Conservation (phyloP, 2,329 filamentous ascomycete genomes). For the Botrytis galanthina region DNA sequence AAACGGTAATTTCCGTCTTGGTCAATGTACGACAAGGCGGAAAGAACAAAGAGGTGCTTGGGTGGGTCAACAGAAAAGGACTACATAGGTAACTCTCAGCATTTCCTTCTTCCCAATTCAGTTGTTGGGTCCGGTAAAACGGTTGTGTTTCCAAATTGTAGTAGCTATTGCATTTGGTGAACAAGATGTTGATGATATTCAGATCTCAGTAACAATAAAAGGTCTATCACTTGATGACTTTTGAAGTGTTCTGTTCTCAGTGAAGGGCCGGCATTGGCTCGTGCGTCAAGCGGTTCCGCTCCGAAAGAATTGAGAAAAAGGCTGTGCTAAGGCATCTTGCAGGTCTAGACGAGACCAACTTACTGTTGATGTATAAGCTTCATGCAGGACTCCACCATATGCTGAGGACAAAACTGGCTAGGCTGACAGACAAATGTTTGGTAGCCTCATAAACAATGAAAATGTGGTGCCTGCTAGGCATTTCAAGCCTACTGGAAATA, state of each 20-base stretch:
- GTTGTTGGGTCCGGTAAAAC: not conserved
- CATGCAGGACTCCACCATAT: conserved; percentile 8
- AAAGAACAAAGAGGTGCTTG: conserved; percentile 7
- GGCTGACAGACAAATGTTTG: not conserved
- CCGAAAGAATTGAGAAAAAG: conserved; percentile 4
- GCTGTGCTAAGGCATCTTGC: conserved; percentile 6
- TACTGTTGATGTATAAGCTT: conserved; percentile 8
- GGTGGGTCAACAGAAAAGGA: not conserved
- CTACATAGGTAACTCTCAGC: not conserved
- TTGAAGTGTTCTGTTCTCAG: not conserved
- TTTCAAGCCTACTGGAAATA: not conserved
- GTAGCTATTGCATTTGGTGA: not conserved
- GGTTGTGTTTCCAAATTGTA: not conserved
- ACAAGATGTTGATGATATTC: not conserved
- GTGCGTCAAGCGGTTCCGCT: conserved; percentile 9
- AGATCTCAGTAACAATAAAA: not conserved
- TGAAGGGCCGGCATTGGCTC: conserved; percentile 14
- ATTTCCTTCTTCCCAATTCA: not conserved
- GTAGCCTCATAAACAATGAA: not conserved
- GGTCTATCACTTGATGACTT: conserved; percentile 15
- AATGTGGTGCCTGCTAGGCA: not conserved
- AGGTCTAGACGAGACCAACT: conserved; percentile 2
- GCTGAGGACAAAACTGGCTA: not conserved
- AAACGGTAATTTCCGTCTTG: conserved; percentile 13
- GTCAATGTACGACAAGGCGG: conserved; percentile 6